Base-by-base conservation (phyloP, 768 basidiomycete genomes). In the Mycena filopes region DNA sequence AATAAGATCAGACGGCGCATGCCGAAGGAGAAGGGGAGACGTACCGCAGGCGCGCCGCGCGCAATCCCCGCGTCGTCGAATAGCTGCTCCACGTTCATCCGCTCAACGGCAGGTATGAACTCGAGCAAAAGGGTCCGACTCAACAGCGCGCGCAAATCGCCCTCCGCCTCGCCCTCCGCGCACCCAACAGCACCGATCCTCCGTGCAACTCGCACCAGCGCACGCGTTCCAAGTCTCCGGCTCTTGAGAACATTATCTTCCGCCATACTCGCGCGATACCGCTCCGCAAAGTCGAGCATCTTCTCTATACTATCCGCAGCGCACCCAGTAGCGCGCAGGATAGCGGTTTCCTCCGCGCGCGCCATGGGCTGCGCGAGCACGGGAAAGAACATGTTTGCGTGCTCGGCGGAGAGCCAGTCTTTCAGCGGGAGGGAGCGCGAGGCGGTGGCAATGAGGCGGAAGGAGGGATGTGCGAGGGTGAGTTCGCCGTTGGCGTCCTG, bases 321-420 rank as follows among this genome's bases (percentile, higher is more conserved):
- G 68, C 88, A 89, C 4, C 85, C 86, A 0, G 88, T 87, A 11
- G 81, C 77, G 20, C 74, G 67, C 3, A 91, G 84, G 16, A 89
- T 73, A 2, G 71, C 65, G 0, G 72, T 66, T 75, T 91, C 88
- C 72, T 91, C 89, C 0, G 72, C 67, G 16, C 61, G 67, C 29
- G 80, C 78, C 89, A 91, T 91, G 1, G 88, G 87, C 68, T 86
- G 85, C 45, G 84, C 81, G 10, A 86, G 83, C 16, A 91, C 72
- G 12, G 88, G 74, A 73, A 89, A 86, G 80, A 91, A 89, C 88
- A 89, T 89, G 70, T 89, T 90, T 26, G 86, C 84, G 71, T 89
- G 86, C 70, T 91, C 89, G 62, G 86, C 84, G 1, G 83, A 80
- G 28, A 91, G 81, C 89, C 89, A 91, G 70, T 90, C 88, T 69